These are phyloP conservation scores for Vaccinium darrowii DNA, from an alignment of 148 eudicot species.

Conservation along the genomic window DNA sequence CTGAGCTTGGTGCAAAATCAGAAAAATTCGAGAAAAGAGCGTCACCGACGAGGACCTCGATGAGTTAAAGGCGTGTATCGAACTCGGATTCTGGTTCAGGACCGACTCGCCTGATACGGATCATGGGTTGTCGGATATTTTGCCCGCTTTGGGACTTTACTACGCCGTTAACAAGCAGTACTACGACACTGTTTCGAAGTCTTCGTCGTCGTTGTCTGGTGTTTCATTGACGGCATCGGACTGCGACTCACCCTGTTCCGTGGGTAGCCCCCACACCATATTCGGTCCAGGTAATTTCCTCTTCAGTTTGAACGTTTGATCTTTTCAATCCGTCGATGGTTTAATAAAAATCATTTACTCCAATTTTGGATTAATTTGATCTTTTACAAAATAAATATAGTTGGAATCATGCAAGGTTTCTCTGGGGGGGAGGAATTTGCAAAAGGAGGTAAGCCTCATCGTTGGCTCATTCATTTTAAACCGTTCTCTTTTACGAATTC, in stretches of 20 bases:
- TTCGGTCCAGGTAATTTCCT: constrained; percentile 54
- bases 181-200: constrained; percentile 42
- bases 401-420: too few relatives aligned
- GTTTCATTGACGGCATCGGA: constrained; percentile 30
- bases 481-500: too few relatives aligned
- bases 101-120: constrained; percentile 65
- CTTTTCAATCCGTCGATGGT: neutral
- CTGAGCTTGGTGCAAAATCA: too few relatives aligned
- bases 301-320: neutral
- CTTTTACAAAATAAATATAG: too few relatives aligned
- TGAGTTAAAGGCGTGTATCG: constrained; percentile 74
- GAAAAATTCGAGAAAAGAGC: constrained; percentile 30
- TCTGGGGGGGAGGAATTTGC: too few relatives aligned
- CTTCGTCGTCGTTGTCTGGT: constrained; percentile 31
- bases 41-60: constrained; percentile 87
- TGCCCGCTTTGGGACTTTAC: constrained; percentile 72
- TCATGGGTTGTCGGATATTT: constrained; percentile 47
- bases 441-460: too few relatives aligned
- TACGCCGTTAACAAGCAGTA: constrained; percentile 63
- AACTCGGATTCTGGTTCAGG: constrained; percentile 73
- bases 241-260: constrained; percentile 39
- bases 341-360: too few relatives aligned
- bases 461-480: too few relatives aligned
- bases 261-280: constrained; percentile 60
- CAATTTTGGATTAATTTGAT: neutral